phyloP scores from a whole-genome alignment of 805 yeast species.

The Yueomyces sp. region DNA sequence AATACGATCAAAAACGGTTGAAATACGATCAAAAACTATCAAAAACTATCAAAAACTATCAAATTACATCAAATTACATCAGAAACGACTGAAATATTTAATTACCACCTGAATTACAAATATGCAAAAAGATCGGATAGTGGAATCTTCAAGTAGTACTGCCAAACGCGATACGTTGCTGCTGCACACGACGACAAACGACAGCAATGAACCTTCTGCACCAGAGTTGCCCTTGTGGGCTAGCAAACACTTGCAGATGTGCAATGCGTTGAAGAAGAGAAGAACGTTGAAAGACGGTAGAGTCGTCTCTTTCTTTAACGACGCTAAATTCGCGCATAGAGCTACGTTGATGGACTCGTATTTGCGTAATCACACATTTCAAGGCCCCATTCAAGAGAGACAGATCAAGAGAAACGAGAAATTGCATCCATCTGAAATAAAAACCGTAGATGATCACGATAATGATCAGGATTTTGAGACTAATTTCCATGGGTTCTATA shows the following conservation, averaged over 20 bases:
- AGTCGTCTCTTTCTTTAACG: constrained; percentile 38
- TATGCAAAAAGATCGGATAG: no score
- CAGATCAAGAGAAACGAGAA: constrained; percentile 10
- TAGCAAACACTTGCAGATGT: background rate
- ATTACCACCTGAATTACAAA: no score
- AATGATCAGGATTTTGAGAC: background rate
- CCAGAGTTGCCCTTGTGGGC: background rate
- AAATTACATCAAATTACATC: no score
- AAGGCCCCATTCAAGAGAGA: constrained; percentile 19
- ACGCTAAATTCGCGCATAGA: constrained; percentile 32
- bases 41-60: no score
- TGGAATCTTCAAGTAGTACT: background rate
- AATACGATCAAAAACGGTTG: no score
- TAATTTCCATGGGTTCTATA: constrained; percentile 63
- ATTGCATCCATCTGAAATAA: background rate
- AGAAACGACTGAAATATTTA: no score
- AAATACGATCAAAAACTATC: no score
- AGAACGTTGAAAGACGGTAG: constrained; percentile 3
- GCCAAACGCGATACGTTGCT: background rate
- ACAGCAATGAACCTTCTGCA: background rate
- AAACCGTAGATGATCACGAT: background rate
- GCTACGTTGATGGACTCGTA: constrained; percentile 40
- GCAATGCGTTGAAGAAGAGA: constrained; percentile 1
- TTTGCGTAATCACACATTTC: constrained; percentile 11
- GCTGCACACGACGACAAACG: background rate